Conservation (phyloP, 2,329 filamentous ascomycete genomes). For the Hypomyces rosellus region DNA sequence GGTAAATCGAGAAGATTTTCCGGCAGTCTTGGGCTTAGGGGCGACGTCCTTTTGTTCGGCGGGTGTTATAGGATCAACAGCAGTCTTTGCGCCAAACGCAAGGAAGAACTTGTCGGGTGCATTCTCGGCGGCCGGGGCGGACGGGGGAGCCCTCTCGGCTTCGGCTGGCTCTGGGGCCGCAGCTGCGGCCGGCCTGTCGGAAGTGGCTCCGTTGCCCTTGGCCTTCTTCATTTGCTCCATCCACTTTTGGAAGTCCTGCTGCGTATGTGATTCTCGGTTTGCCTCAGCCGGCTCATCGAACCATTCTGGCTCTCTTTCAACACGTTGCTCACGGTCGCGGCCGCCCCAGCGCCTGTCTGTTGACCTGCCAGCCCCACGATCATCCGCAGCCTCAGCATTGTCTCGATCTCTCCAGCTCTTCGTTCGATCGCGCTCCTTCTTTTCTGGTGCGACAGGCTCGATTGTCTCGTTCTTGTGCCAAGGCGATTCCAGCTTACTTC, state of each 20-base stretch:
- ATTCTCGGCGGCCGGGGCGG: constrained; percentile 57
- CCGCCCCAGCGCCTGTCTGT: constrained; percentile 49
- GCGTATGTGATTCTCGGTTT: constrained; percentile 65
- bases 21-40: constrained; percentile 48
- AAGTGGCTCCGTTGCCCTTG: constrained; percentile 33
- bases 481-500: constrained; percentile 59
- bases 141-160: constrained; percentile 51
- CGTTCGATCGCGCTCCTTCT: constrained; percentile 50
- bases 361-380: constrained; percentile 48
- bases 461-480: constrained; percentile 60
- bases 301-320: constrained; percentile 87
- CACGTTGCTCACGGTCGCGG: constrained; percentile 50
- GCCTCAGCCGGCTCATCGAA: constrained; percentile 69
- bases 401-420: constrained; percentile 57
- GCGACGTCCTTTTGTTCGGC: constrained; percentile 39
- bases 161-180: constrained; percentile 36
- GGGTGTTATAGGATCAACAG: constrained; percentile 45
- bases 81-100: constrained; percentile 38
- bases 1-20: constrained; percentile 78
- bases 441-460: constrained; percentile 26
- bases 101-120: constrained; percentile 75
- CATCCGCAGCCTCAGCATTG: constrained; percentile 37
- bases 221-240: constrained; percentile 83
- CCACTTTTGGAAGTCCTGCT: constrained; percentile 90
- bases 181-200: constrained; percentile 21